Base-by-base conservation (phyloP, 331 rosid genomes). In the Ulmus americana region DNA sequence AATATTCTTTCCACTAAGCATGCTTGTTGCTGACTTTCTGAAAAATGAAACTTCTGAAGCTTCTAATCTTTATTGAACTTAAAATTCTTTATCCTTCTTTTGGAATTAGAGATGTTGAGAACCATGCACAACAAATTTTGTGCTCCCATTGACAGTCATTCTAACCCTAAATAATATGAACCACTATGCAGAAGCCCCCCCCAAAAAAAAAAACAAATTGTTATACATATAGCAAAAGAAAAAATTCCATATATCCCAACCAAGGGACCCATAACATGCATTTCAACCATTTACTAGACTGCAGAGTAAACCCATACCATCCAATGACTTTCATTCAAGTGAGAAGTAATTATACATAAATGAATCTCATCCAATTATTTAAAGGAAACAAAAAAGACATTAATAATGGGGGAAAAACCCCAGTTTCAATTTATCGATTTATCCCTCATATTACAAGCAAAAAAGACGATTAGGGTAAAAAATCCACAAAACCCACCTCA, bases 1-100 rank as follows among this genome's bases (percentile, higher is more conserved):
- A 20, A 20, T 20, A 20, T 91, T 87, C 88, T 79, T 94, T 76
- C 99, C 97, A 82, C 95, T 89, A 64, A 90, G 95, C 99, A 94
- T 94, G 78, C 99, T 87, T 55, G 99, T 95, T 28, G 99, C 95
- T 22, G 97, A 86, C 80, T 70, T 87, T 71, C 81, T 83, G 65
- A 87, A 96, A 78, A 82, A 76, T 16, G 81, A 73, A 74, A 83
- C 74, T 48, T 83, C 95, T 10, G 95, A 77, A 51, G 74, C 54
- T 97, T 94, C 28, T 13, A 41, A 59, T 39, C 6, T 22, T 59
- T 14, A 59, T 41, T 9, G 22, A 28, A 46, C 55, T 9, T 10
- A 44, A 12, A 3, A 5, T 46, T 49, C 15, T 5, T n/a, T 16
- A 43, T 43, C n/a, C 38, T 9, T 39, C 56, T n/a, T 18, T 12